Conservation (phyloP, 306 rosid species). For the Elaeagnus macrophylla region DNA sequence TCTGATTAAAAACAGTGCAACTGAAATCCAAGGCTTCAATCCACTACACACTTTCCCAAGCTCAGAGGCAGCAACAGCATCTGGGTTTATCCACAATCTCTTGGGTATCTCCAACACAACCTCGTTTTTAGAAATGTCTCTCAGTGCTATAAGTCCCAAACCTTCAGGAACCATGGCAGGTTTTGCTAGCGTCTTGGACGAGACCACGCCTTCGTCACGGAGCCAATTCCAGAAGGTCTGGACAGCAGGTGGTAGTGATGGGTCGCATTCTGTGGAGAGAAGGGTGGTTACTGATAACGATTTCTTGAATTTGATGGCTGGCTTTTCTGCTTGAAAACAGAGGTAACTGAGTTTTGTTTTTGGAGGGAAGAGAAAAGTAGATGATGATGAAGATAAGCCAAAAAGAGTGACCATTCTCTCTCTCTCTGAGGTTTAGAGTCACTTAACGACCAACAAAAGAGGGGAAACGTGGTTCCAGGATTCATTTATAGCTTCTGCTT, state of each 20-base stretch:
- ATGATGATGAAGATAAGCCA: slow-evolving; percentile 25
- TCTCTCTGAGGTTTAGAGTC: too few species aligned
- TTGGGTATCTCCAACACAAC: slow-evolving; percentile 89
- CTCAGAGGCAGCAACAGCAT: slow-evolving; percentile 75
- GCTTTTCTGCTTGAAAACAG: slow-evolving; percentile 2
- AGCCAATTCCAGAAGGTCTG: slow-evolving; percentile 86
- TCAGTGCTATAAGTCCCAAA: slow-evolving; percentile 57
- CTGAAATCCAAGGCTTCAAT: slow-evolving; percentile 82
- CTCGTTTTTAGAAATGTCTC: slow-evolving; percentile 57
- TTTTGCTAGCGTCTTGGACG: slow-evolving; percentile 64
- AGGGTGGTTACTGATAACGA: slow-evolving; percentile 27
- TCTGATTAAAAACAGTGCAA: slow-evolving; percentile 63
- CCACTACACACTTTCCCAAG: slow-evolving; percentile 65
- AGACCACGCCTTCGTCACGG: slow-evolving; percentile 64
- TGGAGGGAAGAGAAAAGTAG: slow-evolving; percentile 20
- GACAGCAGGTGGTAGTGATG: slow-evolving; percentile 48
- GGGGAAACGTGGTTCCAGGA: background rate
- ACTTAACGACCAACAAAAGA: too few species aligned
- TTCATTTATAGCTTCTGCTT: background rate
- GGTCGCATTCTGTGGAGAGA: slow-evolving; percentile 39
- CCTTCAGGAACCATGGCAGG: slow-evolving; percentile 73
- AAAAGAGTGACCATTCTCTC: slow-evolving; percentile 28
- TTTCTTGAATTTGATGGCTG: slow-evolving; percentile 20
- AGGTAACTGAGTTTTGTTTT: slow-evolving; percentile 13
- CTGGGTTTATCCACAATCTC: slow-evolving; percentile 91